A percentile compares a stretch with the other conserved stretches of the same genome.
phyloP scores from a whole-genome alignment of 73 alveolate species.

The Paramecium pentaurelia region DNA sequence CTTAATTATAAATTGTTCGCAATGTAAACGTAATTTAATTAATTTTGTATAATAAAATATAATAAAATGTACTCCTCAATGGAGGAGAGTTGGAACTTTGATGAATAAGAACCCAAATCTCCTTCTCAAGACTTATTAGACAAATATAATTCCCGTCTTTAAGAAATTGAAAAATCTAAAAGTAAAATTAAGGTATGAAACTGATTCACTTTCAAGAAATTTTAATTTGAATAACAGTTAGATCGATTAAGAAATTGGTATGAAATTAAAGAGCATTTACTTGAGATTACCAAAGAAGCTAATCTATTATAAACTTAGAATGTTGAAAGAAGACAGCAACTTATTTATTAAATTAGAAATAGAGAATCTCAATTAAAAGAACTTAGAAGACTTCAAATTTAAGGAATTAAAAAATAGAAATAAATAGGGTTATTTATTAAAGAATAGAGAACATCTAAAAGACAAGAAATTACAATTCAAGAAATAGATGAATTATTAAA shows the following conservation, averaged over 20 bases:
- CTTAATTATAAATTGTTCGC: not conserved
- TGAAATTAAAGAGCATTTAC: not conserved
- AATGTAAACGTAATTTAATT: not conserved
- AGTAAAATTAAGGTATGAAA: not conserved
- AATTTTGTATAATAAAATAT: not conserved
- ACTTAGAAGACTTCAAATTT: not conserved
- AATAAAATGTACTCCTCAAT: not conserved
- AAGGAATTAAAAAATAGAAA: not conserved
- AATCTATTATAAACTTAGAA: not conserved
- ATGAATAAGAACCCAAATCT: not conserved
- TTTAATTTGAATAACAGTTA: not conserved
- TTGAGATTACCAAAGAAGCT: not conserved
- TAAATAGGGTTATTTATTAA: not conserved
- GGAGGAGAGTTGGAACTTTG: constrained; percentile 31
- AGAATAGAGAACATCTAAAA: not conserved
- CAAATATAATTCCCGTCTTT: not conserved
- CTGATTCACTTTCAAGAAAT: not conserved
- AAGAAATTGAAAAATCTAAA: not conserved
- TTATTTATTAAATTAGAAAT: not conserved
- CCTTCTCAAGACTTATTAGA: not conserved
- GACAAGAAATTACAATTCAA: not conserved
- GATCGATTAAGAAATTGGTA: not conserved
- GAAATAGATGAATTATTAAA: not conserved
- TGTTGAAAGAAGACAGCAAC: not conserved
- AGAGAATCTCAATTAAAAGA: not conserved